Percentiles rank a stretch among this genome's conserved stretches.
phyloP scores from a whole-genome alignment of 1,284 basidiomycete species.

The Marasmius sp. region DNA sequence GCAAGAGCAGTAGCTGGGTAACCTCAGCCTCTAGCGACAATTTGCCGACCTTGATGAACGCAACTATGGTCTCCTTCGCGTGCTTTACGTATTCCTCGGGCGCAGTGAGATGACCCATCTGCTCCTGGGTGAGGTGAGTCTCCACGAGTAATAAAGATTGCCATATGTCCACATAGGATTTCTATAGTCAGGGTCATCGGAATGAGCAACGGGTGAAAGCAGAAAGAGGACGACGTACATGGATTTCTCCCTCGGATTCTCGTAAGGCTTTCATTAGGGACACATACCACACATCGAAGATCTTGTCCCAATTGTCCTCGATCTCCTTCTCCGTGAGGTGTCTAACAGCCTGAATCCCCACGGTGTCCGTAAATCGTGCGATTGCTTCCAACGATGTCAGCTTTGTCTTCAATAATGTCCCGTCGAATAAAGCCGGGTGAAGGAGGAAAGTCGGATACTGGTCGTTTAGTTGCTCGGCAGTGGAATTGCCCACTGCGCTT shows the following conservation, averaged over 20 bases:
- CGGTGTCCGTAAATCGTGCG: slow-evolving; percentile 18
- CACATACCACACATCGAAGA: slow-evolving; percentile 42
- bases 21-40: neutral
- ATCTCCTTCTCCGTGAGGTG: slow-evolving; percentile 47
- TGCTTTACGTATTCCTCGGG: slow-evolving; percentile 28
- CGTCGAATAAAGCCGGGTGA: slow-evolving; percentile 25
- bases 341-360: slow-evolving; percentile 29
- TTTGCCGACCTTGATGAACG: neutral
- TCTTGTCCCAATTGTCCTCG: slow-evolving; percentile 38
- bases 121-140: slow-evolving; percentile 40
- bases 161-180: slow-evolving; percentile 44
- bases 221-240: slow-evolving; percentile 22
- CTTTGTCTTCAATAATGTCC: slow-evolving; percentile 18
- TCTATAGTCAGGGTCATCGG: slow-evolving; percentile 26
- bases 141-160: slow-evolving; percentile 51
- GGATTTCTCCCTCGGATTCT: slow-evolving; percentile 8
- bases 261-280: slow-evolving; percentile 1
- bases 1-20: neutral
- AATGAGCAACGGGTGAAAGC: neutral
- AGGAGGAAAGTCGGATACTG: slow-evolving; percentile 5
- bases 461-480: slow-evolving; percentile 3
- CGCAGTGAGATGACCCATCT: slow-evolving; percentile 30
- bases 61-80: neutral
- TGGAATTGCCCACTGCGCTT: neutral
- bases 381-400: slow-evolving; percentile 20